These are phyloP conservation scores for Chalara sp. DNA, from an alignment of 2,329 filamentous ascomycete species.

Conservation along the genomic window DNA sequence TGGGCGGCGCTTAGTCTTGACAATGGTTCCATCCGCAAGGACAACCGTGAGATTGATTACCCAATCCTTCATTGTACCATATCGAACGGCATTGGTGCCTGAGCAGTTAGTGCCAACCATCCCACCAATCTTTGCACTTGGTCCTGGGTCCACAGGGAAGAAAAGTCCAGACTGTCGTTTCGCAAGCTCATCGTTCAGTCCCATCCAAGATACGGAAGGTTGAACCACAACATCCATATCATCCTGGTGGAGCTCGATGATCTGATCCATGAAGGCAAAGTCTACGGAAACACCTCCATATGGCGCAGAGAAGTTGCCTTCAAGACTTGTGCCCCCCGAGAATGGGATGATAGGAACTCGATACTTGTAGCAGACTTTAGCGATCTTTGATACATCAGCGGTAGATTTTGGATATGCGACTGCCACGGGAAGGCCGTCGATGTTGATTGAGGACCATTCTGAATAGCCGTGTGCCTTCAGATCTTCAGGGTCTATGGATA, in stretches of 20 bases:
- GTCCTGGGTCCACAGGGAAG: slow-evolving; percentile 79
- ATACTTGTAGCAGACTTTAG: slow-evolving; percentile 68
- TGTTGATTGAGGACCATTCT: slow-evolving; percentile 58
- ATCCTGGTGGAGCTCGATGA: slow-evolving; percentile 71
- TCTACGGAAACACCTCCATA: slow-evolving; percentile 85
- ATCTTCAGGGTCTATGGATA: slow-evolving; percentile 57
- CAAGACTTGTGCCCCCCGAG: slow-evolving; percentile 78
- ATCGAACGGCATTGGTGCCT: slow-evolving; percentile 86
- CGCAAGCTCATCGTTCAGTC: slow-evolving; percentile 65
- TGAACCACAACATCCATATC: slow-evolving; percentile 94
- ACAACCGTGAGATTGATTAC: slow-evolving; percentile 82
- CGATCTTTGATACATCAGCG: slow-evolving; percentile 51
- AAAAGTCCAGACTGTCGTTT: slow-evolving; percentile 72
- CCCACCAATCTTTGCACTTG: slow-evolving; percentile 86
- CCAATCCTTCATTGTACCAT: slow-evolving; percentile 94
- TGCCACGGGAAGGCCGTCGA: slow-evolving; percentile 53
- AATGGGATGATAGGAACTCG: slow-evolving; percentile 76
- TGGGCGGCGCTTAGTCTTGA: slow-evolving; percentile 73
- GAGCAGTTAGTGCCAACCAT: slow-evolving; percentile 70
- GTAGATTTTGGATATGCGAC: slow-evolving; percentile 58
- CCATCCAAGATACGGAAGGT: slow-evolving; percentile 87
- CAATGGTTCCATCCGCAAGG: slow-evolving; percentile 80
- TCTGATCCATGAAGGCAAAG: slow-evolving; percentile 80
- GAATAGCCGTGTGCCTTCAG: slow-evolving; percentile 58
- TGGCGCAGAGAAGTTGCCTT: slow-evolving; percentile 85